These are phyloP conservation scores for Cerioporus squamosus DNA, from an alignment of 1,284 basidiomycete species.

Conservation along the genomic window DNA sequence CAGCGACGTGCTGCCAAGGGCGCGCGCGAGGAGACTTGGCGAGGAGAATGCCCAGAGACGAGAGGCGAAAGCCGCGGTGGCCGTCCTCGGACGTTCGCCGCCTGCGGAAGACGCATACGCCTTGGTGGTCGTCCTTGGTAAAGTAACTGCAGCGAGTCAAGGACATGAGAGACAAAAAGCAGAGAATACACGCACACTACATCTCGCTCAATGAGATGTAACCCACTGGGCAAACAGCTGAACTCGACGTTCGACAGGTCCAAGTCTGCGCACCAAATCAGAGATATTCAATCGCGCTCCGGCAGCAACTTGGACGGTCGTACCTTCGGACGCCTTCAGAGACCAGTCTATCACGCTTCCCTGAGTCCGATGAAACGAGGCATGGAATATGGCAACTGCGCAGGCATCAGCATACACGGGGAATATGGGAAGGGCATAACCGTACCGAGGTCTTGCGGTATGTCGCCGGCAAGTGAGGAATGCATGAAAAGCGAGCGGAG, in stretches of 20 bases:
- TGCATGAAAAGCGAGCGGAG: conserved; percentile 21
- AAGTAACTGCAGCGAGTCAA: conserved; percentile 60
- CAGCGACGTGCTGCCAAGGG: conserved; percentile 71
- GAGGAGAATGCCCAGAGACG: conserved; percentile 76
- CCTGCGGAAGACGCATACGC: conserved; percentile 72
- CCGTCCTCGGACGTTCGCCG: conserved; percentile 68
- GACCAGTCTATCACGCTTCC: conserved; percentile 81
- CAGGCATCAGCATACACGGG: background rate
- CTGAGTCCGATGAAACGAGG: conserved; percentile 80
- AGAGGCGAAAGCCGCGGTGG: conserved; percentile 79
- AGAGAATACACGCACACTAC: conserved; percentile 55
- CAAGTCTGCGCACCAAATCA: conserved; percentile 48
- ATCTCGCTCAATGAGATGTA: conserved; percentile 79
- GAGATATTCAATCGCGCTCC: too few relatives aligned
- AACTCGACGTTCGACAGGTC: conserved; percentile 75
- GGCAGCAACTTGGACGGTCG: conserved; percentile 17
- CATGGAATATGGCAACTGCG: conserved; percentile 79
- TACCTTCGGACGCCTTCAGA: conserved; percentile 67
- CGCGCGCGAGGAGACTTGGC: conserved; percentile 64
- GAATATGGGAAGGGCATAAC: background rate
- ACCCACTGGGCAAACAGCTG: conserved; percentile 75
- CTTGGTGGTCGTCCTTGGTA: conserved; percentile 66
- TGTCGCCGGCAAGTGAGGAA: conserved; percentile 25
- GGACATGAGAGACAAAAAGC: background rate
- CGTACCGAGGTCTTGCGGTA: conserved; percentile 55